Evolutionary conservation across 2,329 filamentous ascomycete genomes (phyloP).

Genomic region (Diplodia sapinea): DNA sequence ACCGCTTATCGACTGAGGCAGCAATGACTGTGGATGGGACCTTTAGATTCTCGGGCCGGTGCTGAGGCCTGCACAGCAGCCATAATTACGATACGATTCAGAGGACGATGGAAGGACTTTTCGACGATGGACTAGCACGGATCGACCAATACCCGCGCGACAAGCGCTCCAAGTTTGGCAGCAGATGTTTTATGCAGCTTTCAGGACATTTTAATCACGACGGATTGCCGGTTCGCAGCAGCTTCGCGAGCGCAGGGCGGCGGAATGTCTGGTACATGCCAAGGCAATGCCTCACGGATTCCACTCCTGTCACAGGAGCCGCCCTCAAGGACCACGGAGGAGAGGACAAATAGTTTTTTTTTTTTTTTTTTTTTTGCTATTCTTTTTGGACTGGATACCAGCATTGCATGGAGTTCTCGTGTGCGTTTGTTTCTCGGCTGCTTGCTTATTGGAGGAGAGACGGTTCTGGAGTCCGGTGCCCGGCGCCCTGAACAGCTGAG

Average conservation of each 20-base stretch:
- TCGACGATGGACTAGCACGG: conserved; percentile 9
- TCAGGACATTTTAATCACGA: background rate
- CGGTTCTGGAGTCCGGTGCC: conserved; percentile 25
- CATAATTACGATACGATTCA: conserved; percentile 22
- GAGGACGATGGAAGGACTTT: conserved; percentile 5
- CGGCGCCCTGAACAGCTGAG: conserved; percentile 20
- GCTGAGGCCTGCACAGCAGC: conserved; percentile 1
- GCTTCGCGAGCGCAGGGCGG: conserved; percentile 2
- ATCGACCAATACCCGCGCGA: conserved; percentile 16
- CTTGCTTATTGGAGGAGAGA: conserved; percentile 15
- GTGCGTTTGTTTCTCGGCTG: conserved; percentile 27
- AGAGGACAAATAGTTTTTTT: background rate
- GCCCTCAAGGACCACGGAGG: conserved; percentile 1
- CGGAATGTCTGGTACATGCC: conserved; percentile 20
- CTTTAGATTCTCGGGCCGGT: conserved; percentile 21
- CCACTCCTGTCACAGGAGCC: conserved; percentile 9
- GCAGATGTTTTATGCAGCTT: conserved; percentile 4
- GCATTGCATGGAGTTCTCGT: conserved; percentile 31
- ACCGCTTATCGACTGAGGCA: conserved; percentile 68
- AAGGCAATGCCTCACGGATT: conserved; percentile 25
- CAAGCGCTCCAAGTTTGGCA: conserved; percentile 7
- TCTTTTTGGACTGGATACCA: conserved; percentile 30
- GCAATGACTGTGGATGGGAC: background rate
- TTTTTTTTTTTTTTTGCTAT: background rate
- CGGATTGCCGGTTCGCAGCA: background rate